Percentiles rank a stretch among this genome's conserved stretches.
These are phyloP conservation scores for Gigaspora rosea DNA, from an alignment of 192 early-diverging fungal species.

Conservation along the genomic window DNA sequence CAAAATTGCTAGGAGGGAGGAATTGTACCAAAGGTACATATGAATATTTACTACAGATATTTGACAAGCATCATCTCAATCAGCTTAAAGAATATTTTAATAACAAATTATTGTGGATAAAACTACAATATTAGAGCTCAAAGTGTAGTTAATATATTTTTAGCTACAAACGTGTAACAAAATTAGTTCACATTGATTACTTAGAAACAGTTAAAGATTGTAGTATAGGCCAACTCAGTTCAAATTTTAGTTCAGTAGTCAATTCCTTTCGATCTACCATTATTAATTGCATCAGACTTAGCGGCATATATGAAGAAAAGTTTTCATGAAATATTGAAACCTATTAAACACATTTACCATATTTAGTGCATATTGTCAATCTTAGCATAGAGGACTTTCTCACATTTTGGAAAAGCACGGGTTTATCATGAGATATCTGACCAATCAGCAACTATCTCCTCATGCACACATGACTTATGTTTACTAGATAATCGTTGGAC, in stretches of 20 bases:
- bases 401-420: too few relatives aligned
- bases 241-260: constrained; percentile 7
- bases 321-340: neutral
- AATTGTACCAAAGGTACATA: too few relatives aligned
- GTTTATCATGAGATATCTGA: too few relatives aligned
- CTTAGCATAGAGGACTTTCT: too few relatives aligned
- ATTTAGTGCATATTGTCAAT: constrained; percentile 2
- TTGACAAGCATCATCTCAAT: neutral
- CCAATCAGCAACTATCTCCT: too few relatives aligned
- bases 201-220: neutral
- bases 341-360: neutral
- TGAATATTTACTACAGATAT: too few relatives aligned
- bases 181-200: constrained; percentile 1
- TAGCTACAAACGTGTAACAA: neutral
- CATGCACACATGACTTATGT: too few relatives aligned
- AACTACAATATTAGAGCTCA: constrained; percentile 2
- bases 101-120: constrained; percentile 1
- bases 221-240: constrained; percentile 11
- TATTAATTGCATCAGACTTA: constrained; percentile 5
- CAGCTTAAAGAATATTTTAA: constrained; percentile 6
- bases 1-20: neutral
- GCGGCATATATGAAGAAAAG: constrained; percentile 10
- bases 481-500: too few relatives aligned
- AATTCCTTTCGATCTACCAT: constrained; percentile 13
- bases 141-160: constrained; percentile 15